Evolutionary conservation across 345 rosid genomes (phyloP).

Genomic region (Eucalyptus brandiana): DNA sequence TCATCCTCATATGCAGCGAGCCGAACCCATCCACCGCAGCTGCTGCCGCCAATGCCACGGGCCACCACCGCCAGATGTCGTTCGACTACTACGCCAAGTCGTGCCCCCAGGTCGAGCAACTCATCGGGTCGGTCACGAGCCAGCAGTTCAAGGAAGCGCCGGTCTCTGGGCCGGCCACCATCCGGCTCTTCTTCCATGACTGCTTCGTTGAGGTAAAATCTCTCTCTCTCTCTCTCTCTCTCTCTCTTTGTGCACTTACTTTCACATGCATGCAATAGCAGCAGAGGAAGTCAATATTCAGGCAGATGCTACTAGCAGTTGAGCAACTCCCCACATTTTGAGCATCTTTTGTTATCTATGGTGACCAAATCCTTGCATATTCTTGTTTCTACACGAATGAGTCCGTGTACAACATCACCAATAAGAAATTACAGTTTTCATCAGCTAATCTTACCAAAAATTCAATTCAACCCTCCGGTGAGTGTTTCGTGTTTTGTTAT

Average conservation of each 20-base stretch:
- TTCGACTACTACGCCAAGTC: conserved; percentile 45
- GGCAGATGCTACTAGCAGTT: not conserved
- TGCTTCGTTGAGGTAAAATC: conserved; percentile 68
- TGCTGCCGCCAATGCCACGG: not conserved
- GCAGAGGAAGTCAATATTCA: not conserved
- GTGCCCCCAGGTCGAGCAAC: conserved; percentile 74
- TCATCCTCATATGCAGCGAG: not conserved
- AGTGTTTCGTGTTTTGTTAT: not conserved
- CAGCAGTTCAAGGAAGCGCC: conserved; percentile 68
- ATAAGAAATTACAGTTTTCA: not conserved
- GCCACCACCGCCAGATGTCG: conserved; percentile 29
- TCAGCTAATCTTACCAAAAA: not conserved
- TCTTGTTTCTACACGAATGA: not conserved
- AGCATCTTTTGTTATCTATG: not conserved
- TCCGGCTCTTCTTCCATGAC: conserved; percentile 92
- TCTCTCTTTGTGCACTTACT: not conserved
- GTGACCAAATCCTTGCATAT: not conserved
- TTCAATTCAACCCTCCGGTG: not conserved
- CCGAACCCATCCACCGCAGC: not conserved
- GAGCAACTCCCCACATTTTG: not conserved
- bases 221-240: not conserved
- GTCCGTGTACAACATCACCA: not conserved
- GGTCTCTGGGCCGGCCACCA: conserved; percentile 75
- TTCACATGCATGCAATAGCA: not conserved
- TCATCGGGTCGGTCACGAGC: conserved; percentile 54